These are phyloP conservation scores for Dothistroma septosporum DNA, from an alignment of 2,329 filamentous ascomycete species.

Conservation along the genomic window DNA sequence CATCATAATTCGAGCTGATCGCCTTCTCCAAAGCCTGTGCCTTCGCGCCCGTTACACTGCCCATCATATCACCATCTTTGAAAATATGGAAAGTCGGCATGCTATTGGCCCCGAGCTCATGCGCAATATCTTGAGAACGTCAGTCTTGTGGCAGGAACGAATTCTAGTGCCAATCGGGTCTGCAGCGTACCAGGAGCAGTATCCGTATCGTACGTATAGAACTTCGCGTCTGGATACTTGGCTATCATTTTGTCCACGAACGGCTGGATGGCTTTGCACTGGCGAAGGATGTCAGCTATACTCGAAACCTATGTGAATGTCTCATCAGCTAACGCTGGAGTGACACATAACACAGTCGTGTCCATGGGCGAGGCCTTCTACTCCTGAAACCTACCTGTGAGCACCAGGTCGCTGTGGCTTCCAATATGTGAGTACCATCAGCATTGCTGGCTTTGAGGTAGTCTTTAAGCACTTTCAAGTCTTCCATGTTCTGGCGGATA, in stretches of 20 bases:
- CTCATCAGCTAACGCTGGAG: not conserved
- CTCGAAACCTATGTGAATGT: too few relatives aligned
- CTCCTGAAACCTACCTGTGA: too few relatives aligned
- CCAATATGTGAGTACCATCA: slow-evolving; percentile 29
- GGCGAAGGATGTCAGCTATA: not conserved
- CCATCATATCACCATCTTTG: slow-evolving; percentile 32
- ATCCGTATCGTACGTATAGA: slow-evolving; percentile 33
- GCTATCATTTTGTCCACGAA: slow-evolving; percentile 31
- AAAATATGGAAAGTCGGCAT: slow-evolving; percentile 36
- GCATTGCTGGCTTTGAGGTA: slow-evolving; percentile 33
- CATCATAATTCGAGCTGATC: slow-evolving; percentile 28
- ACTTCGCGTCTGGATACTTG: slow-evolving; percentile 32
- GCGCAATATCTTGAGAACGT: slow-evolving; percentile 26
- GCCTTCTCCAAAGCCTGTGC: slow-evolving; percentile 30
- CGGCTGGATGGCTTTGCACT: slow-evolving; percentile 34
- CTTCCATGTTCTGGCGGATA: slow-evolving; percentile 25
- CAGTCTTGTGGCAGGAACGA: not conserved
- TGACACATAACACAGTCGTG: not conserved
- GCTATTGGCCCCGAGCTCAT: slow-evolving; percentile 30
- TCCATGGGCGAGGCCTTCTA: slow-evolving; percentile 8
- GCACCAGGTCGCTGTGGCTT: slow-evolving; percentile 25
- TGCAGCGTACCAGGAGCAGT: slow-evolving; percentile 15
- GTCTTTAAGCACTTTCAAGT: slow-evolving; percentile 27
- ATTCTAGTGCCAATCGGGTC: not conserved
- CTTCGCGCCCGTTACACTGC: slow-evolving; percentile 30